These are phyloP conservation scores for Monosporozyma yasuniensis DNA, from an alignment of 805 yeast species.

Conservation along the genomic window DNA sequence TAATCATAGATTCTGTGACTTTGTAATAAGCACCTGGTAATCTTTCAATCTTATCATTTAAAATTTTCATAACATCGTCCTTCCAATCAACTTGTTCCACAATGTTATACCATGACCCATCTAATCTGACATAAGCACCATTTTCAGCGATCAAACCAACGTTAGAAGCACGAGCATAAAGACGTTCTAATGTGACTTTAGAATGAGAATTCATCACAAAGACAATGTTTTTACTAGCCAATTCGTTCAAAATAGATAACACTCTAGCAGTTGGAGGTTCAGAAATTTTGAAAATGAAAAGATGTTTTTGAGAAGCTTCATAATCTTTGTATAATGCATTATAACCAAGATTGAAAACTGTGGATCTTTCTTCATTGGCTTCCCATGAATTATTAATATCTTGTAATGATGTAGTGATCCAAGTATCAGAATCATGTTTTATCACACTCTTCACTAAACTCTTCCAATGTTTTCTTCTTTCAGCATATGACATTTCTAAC, in stretches of 20 bases:
- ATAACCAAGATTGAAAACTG: conserved; percentile 28
- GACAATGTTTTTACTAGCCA: conserved; percentile 58
- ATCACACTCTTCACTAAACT: conserved; percentile 48
- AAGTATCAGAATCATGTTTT: conserved; percentile 60
- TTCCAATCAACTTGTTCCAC: conserved; percentile 44
- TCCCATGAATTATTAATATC: conserved; percentile 47
- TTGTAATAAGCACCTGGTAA: conserved; percentile 70
- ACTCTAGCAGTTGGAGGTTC: conserved; percentile 56
- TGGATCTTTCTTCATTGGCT: conserved; percentile 35
- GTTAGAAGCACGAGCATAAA: conserved; percentile 56
- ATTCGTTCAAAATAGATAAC: conserved; percentile 46
- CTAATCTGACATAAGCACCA: conserved; percentile 68
- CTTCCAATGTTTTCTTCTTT: conserved; percentile 54
- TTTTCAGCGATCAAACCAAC: conserved; percentile 84
- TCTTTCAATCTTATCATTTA: conserved; percentile 48
- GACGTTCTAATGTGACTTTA: conserved; percentile 53
- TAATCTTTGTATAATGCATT: conserved; percentile 26
- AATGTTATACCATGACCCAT: conserved; percentile 52
- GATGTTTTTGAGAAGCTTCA: conserved; percentile 30
- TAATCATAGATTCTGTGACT: conserved; percentile 65
- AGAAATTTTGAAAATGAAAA: conserved; percentile 39
- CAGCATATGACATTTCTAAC: conserved; percentile 55
- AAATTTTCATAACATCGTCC: conserved; percentile 25
- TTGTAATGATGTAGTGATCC: conserved; percentile 56
- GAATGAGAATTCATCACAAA: conserved; percentile 63